These are phyloP conservation scores for Angomonas ambiguus DNA, from an alignment of 208 protist species.

Conservation along the genomic window DNA sequence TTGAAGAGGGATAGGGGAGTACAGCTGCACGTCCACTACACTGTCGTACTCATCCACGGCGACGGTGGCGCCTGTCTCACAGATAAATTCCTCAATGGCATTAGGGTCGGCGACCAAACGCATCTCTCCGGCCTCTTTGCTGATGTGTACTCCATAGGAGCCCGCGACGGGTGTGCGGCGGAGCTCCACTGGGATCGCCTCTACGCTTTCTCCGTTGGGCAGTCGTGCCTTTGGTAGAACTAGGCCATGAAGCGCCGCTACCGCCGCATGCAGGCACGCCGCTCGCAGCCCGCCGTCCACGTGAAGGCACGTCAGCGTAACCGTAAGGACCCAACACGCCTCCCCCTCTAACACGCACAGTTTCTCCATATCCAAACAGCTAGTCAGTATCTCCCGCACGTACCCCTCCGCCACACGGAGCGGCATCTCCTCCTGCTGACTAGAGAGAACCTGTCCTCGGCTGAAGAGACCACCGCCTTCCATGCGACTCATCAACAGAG, in stretches of 20 bases:
- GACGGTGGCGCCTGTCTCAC: conserved; percentile 58
- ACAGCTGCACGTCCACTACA: conserved; percentile 50
- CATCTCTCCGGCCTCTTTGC: conserved; percentile 19
- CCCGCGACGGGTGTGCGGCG: conserved; percentile 52
- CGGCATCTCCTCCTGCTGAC: conserved; percentile 28
- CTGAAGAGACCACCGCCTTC: conserved; percentile 20
- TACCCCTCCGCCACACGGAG: conserved; percentile 72
- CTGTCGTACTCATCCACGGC: conserved; percentile 45
- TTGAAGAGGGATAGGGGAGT: conserved; percentile 42
- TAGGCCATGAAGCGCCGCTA: conserved; percentile 59
- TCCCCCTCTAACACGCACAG: conserved; percentile 58
- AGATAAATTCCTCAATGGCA: conserved; percentile 73
- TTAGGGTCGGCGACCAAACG: conserved; percentile 59
- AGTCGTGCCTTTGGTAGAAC: conserved; percentile 58
- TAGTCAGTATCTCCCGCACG: conserved; percentile 45
- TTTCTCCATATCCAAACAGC: conserved; percentile 49
- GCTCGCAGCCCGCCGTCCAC: conserved; percentile 73
- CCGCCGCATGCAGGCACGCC: conserved; percentile 50
- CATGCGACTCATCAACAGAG: conserved; percentile 33
- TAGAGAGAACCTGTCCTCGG: conserved; percentile 7
- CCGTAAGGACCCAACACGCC: conserved; percentile 81
- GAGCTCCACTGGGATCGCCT: conserved; percentile 31
- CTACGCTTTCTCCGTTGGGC: conserved; percentile 64
- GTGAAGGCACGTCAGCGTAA: conserved; percentile 60
- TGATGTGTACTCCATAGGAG: conserved; percentile 37